Conservation (phyloP, 805 yeast genomes). For the Clavispora vitiphila region DNA sequence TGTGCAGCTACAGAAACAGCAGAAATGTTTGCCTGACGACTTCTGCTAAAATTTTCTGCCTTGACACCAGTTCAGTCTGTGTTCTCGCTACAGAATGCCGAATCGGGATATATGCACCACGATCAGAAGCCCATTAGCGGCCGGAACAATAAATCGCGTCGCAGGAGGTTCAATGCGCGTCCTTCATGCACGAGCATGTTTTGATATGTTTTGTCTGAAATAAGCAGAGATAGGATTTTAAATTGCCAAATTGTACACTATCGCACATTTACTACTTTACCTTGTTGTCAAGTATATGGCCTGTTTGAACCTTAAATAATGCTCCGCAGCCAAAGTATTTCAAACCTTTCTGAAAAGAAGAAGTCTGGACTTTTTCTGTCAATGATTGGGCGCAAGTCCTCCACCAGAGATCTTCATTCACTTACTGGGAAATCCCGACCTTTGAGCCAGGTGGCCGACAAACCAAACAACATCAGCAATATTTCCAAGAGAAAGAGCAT, state of each 20-base stretch:
- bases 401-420: background rate
- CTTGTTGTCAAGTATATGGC: background rate
- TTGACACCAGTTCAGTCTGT: too few species aligned
- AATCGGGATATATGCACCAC: background rate
- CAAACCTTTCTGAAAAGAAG: background rate
- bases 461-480: background rate
- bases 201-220: background rate
- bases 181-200: background rate
- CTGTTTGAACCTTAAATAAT: background rate
- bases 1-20: too few species aligned
- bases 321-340: constrained; percentile 2
- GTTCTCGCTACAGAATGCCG: too few species aligned
- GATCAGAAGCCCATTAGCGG: background rate
- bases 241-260: background rate
- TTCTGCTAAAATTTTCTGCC: too few species aligned
- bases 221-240: background rate
- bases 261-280: background rate
- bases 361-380: constrained; percentile 1
- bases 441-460: background rate
- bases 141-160: background rate
- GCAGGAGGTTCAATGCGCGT: constrained; percentile 1
- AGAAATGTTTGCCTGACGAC: too few species aligned
- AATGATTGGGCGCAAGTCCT: background rate
- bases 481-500: constrained; percentile 1
- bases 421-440: background rate